Conservation (phyloP, 75 land plant genomes). For the Cryptomeria japonica region DNA sequence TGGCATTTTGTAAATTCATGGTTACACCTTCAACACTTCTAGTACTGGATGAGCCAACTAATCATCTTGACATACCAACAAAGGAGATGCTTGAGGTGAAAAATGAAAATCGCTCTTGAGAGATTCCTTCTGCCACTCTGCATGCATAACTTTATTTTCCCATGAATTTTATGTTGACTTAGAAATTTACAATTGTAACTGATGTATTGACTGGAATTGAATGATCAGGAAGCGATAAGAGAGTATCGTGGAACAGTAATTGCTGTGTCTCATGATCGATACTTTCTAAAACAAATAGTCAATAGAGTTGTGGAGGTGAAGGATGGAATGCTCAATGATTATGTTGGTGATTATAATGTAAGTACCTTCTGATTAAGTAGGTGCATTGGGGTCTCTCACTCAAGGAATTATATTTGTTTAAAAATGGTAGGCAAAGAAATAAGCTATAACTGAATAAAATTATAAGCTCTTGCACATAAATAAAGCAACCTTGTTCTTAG, state of each 20-base stretch:
- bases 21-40: constrained; percentile 93
- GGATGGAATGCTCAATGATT: constrained; percentile 63
- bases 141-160: not conserved
- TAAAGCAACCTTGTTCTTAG: not conserved
- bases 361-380: constrained; percentile 14
- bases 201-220: not conserved
- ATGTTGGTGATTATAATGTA: constrained; percentile 93
- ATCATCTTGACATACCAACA: constrained; percentile 94
- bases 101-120: not conserved
- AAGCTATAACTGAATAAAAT: not conserved
- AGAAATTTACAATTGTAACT: not conserved
- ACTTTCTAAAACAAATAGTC: constrained; percentile 89
- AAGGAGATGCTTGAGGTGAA: constrained; percentile 98
- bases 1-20: constrained; percentile 97
- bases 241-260: constrained; percentile 93
- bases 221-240: constrained; percentile 76
- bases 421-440: not conserved
- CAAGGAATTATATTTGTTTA: not conserved
- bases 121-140: not conserved
- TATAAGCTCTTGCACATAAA: constrained; percentile 2
- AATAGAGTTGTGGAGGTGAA: constrained; percentile 92
- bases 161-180: constrained; percentile 1
- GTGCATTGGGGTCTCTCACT: not conserved
- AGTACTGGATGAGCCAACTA: constrained; percentile 95
- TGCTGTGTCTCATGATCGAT: constrained; percentile 94